phyloP scores from a whole-genome alignment of 169 alveolate species.

The Plasmodium falciparum region DNA sequence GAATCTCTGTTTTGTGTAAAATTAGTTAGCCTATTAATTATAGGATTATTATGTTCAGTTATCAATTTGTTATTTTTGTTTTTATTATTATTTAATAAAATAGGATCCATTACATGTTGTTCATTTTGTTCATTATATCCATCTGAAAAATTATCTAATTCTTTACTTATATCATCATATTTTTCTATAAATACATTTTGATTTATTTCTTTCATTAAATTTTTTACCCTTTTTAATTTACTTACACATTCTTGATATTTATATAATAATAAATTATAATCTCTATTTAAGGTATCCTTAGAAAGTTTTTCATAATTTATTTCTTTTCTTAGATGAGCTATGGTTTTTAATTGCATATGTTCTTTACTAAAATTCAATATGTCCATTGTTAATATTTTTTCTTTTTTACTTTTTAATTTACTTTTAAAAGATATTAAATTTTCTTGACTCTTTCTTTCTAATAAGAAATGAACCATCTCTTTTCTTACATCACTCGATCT shows the following conservation, averaged over 20 bases:
- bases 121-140: constrained; percentile 10
- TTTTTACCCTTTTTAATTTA: constrained; percentile 46
- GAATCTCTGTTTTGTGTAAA: background rate
- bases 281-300: constrained; percentile 32
- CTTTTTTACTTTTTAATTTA: background rate
- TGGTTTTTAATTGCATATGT: constrained; percentile 40
- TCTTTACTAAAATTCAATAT: constrained; percentile 56
- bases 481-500: constrained; percentile 24
- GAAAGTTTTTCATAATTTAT: constrained; percentile 43
- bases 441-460: constrained; percentile 37
- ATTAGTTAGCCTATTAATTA: constrained; percentile 3
- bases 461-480: constrained; percentile 41
- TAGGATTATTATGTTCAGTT: constrained; percentile 3
- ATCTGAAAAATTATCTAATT: constrained; percentile 19
- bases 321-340: constrained; percentile 61
- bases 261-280: constrained; percentile 40
- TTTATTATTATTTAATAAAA: background rate
- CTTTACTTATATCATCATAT: constrained; percentile 10
- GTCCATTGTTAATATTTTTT: constrained; percentile 20
- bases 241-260: constrained; percentile 59
- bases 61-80: constrained; percentile 3
- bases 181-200: background rate
- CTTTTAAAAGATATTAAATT: background rate
- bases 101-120: background rate
- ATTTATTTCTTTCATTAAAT: constrained; percentile 51